Evolutionary conservation across 2,329 filamentous ascomycete species (phyloP).

Genomic region (Onygenales sp.): DNA sequence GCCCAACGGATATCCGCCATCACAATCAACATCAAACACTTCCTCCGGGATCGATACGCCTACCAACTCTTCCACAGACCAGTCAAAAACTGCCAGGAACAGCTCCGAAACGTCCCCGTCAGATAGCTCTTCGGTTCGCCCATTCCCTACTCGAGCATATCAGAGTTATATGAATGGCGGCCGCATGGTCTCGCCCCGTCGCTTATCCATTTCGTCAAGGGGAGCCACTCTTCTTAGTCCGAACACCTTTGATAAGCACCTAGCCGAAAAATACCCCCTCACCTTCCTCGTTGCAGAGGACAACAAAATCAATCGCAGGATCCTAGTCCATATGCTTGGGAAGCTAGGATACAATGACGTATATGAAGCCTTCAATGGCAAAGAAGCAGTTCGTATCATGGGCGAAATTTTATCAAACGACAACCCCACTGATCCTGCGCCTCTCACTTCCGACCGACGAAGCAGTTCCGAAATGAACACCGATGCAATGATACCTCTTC

Average conservation of each 20-base stretch:
- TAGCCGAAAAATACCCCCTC: slow-evolving; percentile 52
- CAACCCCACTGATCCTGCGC: neutral
- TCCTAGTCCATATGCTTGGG: slow-evolving; percentile 56
- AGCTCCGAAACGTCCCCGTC: neutral
- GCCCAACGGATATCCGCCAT: slow-evolving; percentile 32
- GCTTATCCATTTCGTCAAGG: neutral
- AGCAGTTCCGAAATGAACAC: slow-evolving; percentile 1
- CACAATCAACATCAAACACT: neutral
- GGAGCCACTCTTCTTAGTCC: slow-evolving; percentile 1
- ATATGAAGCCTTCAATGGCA: slow-evolving; percentile 57
- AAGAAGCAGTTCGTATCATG: slow-evolving; percentile 57
- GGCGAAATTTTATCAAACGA: slow-evolving; percentile 28
- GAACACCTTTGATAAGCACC: slow-evolving; percentile 39
- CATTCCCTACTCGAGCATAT: neutral
- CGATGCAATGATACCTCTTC: slow-evolving; percentile 11
- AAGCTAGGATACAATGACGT: slow-evolving; percentile 58
- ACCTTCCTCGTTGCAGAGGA: slow-evolving; percentile 64
- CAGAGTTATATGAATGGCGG: neutral
- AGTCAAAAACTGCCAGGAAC: neutral
- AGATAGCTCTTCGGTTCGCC: neutral
- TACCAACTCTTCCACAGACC: neutral
- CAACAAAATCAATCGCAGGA: slow-evolving; percentile 61
- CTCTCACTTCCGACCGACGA: neutral
- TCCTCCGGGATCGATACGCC: slow-evolving; percentile 2
- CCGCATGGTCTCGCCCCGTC: neutral